Evolutionary conservation across 1,284 basidiomycete genomes (phyloP).

Genomic region (Neolentinus lepideus): DNA sequence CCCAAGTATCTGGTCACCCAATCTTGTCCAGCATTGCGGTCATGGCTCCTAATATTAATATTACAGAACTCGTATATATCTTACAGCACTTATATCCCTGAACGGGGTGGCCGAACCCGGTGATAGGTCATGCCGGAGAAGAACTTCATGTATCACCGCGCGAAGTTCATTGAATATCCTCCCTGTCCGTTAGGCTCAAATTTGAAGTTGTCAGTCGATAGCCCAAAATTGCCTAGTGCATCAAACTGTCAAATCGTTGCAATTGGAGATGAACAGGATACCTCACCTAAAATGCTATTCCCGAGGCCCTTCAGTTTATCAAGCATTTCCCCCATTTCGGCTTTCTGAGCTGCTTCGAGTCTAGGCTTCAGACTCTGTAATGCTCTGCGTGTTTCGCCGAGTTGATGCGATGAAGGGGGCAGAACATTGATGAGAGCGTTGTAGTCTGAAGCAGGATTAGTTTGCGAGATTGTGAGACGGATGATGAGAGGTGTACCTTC

Average conservation of each 20-base stretch:
- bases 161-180: constrained; percentile 90
- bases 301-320: constrained; percentile 90
- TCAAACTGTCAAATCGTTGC: background rate
- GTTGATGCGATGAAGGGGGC: constrained; percentile 47
- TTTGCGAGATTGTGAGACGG: constrained; percentile 6
- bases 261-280: too few species aligned
- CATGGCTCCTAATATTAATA: too few species aligned
- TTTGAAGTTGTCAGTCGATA: constrained; percentile 93
- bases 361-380: constrained; percentile 57
- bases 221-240: constrained; percentile 68
- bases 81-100: too few species aligned
- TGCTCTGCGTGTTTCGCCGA: constrained; percentile 38
- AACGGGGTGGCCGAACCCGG: background rate
- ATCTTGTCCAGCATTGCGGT: too few species aligned
- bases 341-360: constrained; percentile 71
- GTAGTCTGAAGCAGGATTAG: constrained; percentile 53
- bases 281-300: constrained; percentile 80
- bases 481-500: constrained; percentile 52
- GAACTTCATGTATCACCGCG: constrained; percentile 26
- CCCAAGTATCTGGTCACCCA: too few species aligned
- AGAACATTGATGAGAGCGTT: constrained; percentile 58
- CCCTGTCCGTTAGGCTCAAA: constrained; percentile 89
- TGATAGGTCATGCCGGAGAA: background rate
- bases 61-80: too few species aligned
- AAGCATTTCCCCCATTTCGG: constrained; percentile 90